Evolutionary conservation across 2,329 filamentous ascomycete species (phyloP).

Genomic region (Penicillium sp.): DNA sequence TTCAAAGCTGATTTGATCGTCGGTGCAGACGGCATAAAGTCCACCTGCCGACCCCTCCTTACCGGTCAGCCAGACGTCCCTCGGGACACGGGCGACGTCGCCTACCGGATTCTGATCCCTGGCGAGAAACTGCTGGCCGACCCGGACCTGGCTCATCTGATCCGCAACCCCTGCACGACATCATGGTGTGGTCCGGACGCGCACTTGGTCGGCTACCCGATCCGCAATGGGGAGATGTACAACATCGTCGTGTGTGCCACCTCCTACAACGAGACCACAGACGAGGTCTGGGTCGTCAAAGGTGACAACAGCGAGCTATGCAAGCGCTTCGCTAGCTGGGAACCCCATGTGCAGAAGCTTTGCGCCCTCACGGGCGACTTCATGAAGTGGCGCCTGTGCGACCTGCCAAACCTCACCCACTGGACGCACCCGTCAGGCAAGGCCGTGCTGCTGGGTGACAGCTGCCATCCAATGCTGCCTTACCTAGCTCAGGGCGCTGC

Average conservation of each 20-base stretch:
- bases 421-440: slow-evolving; percentile 55
- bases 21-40: slow-evolving; percentile 24
- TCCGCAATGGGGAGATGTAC: slow-evolving; percentile 33
- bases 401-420: slow-evolving; percentile 55
- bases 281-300: slow-evolving; percentile 26
- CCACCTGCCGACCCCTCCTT: slow-evolving; percentile 22
- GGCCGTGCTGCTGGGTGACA: slow-evolving; percentile 61
- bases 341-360: slow-evolving; percentile 36
- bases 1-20: slow-evolving; percentile 15
- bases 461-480: slow-evolving; percentile 66
- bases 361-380: slow-evolving; percentile 50
- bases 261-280: slow-evolving; percentile 20
- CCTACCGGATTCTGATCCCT: slow-evolving; percentile 36
- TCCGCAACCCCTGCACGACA: slow-evolving; percentile 30
- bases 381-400: slow-evolving; percentile 63
- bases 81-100: slow-evolving; percentile 35
- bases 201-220: slow-evolving; percentile 35
- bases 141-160: slow-evolving; percentile 25
- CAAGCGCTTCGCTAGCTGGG: slow-evolving; percentile 37
- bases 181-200: slow-evolving; percentile 37
- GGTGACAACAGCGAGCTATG: slow-evolving; percentile 37
- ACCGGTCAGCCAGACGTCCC: slow-evolving; percentile 26
- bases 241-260: slow-evolving; percentile 35
- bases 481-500: slow-evolving; percentile 67
- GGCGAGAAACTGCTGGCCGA: slow-evolving; percentile 28